These are phyloP conservation scores for Pontederia crassipes DNA, from an alignment of 176 grass and related monocot species.

Conservation along the genomic window DNA sequence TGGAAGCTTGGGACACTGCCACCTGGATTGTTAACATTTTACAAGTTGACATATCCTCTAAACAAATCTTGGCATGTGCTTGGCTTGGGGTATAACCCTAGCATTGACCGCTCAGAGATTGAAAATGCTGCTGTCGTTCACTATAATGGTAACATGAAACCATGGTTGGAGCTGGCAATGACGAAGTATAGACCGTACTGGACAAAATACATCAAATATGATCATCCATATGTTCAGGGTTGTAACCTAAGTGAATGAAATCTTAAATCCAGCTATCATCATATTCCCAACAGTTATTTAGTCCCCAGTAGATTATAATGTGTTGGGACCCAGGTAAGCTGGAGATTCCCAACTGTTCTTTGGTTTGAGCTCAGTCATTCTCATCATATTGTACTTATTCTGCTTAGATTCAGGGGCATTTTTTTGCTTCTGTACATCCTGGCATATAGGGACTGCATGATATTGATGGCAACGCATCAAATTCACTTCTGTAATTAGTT, in stretches of 20 bases:
- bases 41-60: constrained; percentile 7
- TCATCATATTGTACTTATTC: too few species aligned
- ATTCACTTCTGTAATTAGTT: too few species aligned
- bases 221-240: constrained; percentile 30
- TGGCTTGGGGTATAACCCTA: constrained; percentile 14
- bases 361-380: too few species aligned
- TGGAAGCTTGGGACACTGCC: constrained; percentile 12
- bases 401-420: too few species aligned
- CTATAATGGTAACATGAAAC: constrained; percentile 20
- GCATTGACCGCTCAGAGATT: constrained; percentile 5
- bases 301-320: too few species aligned
- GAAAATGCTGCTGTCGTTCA: constrained; percentile 15
- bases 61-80: constrained; percentile 14
- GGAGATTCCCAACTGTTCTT: too few species aligned
- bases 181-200: constrained; percentile 46
- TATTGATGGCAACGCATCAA: too few species aligned
- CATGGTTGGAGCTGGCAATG: constrained; percentile 49
- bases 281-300: too few species aligned
- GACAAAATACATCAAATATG: constrained; percentile 45
- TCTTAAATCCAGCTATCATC: neutral
- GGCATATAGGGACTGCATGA: too few species aligned
- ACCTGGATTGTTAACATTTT: constrained; percentile 13
- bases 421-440: too few species aligned
- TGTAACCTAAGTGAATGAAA: constrained; percentile 49
- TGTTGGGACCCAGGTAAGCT: too few species aligned